Evolutionary conservation across 495 filamentous ascomycete genomes (phyloP), one percentile per base, ranked within the genome.

Genomic region (Lasiosphaeria ovina): DNA sequence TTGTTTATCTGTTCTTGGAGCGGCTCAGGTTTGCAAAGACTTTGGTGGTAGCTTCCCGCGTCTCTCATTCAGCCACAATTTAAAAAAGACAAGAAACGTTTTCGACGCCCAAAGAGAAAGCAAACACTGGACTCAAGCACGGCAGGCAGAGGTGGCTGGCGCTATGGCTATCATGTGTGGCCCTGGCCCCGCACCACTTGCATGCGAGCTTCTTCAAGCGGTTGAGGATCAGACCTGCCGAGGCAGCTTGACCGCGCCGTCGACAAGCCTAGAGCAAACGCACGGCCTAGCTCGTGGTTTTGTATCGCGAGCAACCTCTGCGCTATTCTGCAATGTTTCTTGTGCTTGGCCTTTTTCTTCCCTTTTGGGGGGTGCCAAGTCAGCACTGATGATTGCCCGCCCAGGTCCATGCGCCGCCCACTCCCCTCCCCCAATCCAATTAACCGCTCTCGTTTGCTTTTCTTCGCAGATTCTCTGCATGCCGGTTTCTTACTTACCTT

Each of bases 191-290:
- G 24, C 24, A 24, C 24, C 24, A 24, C 24, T 24, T 24, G 24
- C 24, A 24, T 24, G 24, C 24, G 24, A 24, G 24, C 24, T 24
- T 24, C 24, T 24, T 24, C 1, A 47, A 47, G 44, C 12, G 44
- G 44, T 14, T 47, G 44, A 47, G 44, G 44, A 47, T 47, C 44
- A 47, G 44, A 47, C 44, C 44, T 47, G 44, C 44, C 44, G 44
- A 47, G 16, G 44, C 44, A n/a, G 44, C 44, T 47, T n/a, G 44
- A 47, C 44, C 44, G 44, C 44, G 12, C 44, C 44, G 44, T n/a
- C 44, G 12, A 47, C 44, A 9, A 47, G 44, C 44, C 44, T 14
- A 47, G 44, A n/a, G 12, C 44, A 47, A n/a, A 14, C 44, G 44
- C 44, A 47, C 44, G 44, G 44, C 12, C 44, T 24, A 3, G 12